These are phyloP conservation scores for Mycosarcoma mackinlayi DNA, from an alignment of 1,284 basidiomycete genomes.

Conservation along the genomic window DNA sequence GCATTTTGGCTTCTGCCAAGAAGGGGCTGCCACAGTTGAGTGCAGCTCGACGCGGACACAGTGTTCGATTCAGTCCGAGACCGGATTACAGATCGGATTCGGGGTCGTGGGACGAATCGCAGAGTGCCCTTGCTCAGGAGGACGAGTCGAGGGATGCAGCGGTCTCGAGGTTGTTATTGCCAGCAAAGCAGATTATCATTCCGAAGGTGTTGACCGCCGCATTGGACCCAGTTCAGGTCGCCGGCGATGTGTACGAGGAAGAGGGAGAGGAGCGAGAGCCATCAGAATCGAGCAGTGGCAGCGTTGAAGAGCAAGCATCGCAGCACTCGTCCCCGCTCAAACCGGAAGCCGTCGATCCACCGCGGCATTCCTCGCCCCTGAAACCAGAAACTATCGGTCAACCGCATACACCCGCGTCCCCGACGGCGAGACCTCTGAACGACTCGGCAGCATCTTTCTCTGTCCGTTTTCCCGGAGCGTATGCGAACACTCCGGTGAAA, in stretches of 20 bases:
- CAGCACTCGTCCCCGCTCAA: not conserved
- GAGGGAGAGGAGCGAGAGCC: not conserved
- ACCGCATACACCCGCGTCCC: conserved; percentile 27
- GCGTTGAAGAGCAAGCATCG: not conserved
- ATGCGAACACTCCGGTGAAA: conserved; percentile 22
- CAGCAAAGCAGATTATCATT: conserved; percentile 20
- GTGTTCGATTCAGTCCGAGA: conserved; percentile 44
- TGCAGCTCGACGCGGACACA: conserved; percentile 19
- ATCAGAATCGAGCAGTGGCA: not conserved
- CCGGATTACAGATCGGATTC: conserved; percentile 50
- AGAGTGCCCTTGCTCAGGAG: not conserved
- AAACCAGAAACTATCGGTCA: conserved; percentile 7
- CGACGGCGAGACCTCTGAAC: no score
- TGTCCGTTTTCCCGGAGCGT: conserved; percentile 32
- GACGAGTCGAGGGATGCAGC: conserved; percentile 12
- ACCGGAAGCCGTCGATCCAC: no score
- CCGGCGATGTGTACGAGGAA: not conserved
- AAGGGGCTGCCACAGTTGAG: conserved; percentile 15
- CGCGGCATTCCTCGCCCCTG: no score
- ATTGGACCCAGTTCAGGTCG: not conserved
- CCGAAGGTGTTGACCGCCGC: conserved; percentile 22
- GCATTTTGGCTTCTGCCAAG: conserved; percentile 23
- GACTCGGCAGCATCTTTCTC: conserved; percentile 19
- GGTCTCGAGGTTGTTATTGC: conserved; percentile 14
- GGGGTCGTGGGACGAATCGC: conserved; percentile 41